Evolutionary conservation across 129 eudicot species (phyloP).

Genomic region (Deinandra increscens): DNA sequence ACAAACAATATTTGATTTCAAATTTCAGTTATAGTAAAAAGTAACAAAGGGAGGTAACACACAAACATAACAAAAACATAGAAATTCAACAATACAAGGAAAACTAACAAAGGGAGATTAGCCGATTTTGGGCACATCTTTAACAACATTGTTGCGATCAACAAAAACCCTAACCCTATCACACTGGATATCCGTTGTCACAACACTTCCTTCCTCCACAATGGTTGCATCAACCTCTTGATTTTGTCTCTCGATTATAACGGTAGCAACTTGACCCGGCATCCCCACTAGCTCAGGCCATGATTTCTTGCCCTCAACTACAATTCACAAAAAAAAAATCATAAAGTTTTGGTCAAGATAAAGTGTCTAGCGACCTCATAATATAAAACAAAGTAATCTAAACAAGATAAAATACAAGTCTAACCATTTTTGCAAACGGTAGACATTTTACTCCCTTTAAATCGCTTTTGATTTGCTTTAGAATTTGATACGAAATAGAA

Average conservation of each 20-base stretch:
- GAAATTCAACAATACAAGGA: too few relatives aligned
- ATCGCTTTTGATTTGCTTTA: not conserved
- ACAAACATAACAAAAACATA: too few relatives aligned
- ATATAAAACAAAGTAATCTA: not conserved
- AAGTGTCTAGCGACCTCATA: too few relatives aligned
- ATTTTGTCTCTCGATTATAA: conserved; percentile 30
- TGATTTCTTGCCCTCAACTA: conserved; percentile 35
- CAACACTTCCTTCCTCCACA: conserved; percentile 29
- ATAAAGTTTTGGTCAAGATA: not conserved
- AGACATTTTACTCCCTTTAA: not conserved
- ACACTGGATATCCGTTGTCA: conserved; percentile 17
- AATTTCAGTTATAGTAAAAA: too few relatives aligned
- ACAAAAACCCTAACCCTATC: conserved; percentile 39
- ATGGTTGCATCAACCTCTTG: conserved; percentile 22
- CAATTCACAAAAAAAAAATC: not conserved
- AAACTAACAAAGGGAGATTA: not conserved
- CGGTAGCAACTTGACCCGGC: conserved; percentile 9
- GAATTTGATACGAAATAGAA: not conserved
- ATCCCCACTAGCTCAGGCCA: conserved; percentile 38
- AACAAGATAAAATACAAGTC: not conserved
- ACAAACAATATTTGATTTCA: too few relatives aligned
- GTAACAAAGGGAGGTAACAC: too few relatives aligned
- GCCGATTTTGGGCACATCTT: conserved; percentile 35
- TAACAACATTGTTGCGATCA: conserved; percentile 21
- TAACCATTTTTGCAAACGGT: not conserved